phyloP scores from a whole-genome alignment of 2,329 filamentous ascomycete genomes.

The Epichloe sp. region DNA sequence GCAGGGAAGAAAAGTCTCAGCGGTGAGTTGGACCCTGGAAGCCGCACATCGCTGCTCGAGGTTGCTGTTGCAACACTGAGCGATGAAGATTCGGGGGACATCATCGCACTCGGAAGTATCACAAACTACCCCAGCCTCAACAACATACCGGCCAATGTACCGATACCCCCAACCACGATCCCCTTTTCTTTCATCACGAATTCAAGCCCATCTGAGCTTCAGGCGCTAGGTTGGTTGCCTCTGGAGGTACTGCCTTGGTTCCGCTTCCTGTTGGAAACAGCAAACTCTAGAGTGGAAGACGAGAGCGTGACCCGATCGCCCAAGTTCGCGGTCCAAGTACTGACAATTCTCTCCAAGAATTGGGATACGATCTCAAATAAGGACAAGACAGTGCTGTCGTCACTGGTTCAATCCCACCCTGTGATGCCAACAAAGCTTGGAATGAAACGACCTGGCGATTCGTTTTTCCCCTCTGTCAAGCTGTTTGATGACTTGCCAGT shows the following conservation, averaged over 20 bases:
- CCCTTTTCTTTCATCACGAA: constrained; percentile 70
- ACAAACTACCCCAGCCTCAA: constrained; percentile 61
- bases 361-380: constrained; percentile 67
- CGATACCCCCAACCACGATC: constrained; percentile 68
- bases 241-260: constrained; percentile 80
- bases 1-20: constrained; percentile 55
- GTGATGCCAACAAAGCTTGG: constrained; percentile 84
- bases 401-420: constrained; percentile 52
- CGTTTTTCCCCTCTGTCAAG: constrained; percentile 89
- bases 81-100: constrained; percentile 51
- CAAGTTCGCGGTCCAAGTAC: constrained; percentile 62
- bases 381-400: constrained; percentile 52
- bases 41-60: constrained; percentile 58
- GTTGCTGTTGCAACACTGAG: constrained; percentile 64
- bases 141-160: constrained; percentile 69
- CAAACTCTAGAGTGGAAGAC: constrained; percentile 43
- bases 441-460: constrained; percentile 73
- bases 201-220: constrained; percentile 54
- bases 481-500: constrained; percentile 88
- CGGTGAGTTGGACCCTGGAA: constrained; percentile 59
- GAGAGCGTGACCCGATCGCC: constrained; percentile 60
- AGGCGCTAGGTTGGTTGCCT: constrained; percentile 74
- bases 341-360: constrained; percentile 72
- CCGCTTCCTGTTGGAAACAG: constrained; percentile 60
- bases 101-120: constrained; percentile 68